Evolutionary conservation across 352 stramenopile genomes (phyloP).

Genomic region (Globisporangium middletonii): DNA sequence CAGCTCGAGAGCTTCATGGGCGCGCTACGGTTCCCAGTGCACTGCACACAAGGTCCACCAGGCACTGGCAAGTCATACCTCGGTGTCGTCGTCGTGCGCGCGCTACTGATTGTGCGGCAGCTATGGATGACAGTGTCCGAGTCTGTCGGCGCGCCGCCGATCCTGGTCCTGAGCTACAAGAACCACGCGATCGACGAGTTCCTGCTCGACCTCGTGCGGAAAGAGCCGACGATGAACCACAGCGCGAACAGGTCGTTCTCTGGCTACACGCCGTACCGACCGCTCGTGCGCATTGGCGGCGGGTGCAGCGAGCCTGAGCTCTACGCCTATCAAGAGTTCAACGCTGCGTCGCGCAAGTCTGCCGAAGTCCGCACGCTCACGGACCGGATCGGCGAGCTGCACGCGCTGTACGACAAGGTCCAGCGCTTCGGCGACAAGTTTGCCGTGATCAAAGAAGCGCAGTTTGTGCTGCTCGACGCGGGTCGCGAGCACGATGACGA

Average conservation of each 20-base stretch:
- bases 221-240: conserved; percentile 32
- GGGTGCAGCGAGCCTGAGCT: conserved; percentile 58
- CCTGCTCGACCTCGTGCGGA: conserved; percentile 63
- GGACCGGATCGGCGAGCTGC: conserved; percentile 22
- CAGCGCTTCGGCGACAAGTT: conserved; percentile 8
- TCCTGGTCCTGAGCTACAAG: conserved; percentile 85
- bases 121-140: conserved; percentile 64
- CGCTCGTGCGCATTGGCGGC: conserved; percentile 57
- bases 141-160: conserved; percentile 63
- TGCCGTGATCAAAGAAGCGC: conserved; percentile 9
- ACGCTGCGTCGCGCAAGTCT: conserved; percentile 6
- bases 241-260: conserved; percentile 14
- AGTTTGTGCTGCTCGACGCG: conserved; percentile 9
- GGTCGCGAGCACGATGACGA: background rate
- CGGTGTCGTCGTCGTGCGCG: conserved; percentile 74
- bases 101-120: conserved; percentile 65
- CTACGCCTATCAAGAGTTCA: conserved; percentile 34
- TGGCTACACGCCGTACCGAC: conserved; percentile 21
- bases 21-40: conserved; percentile 70
- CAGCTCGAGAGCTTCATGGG: conserved; percentile 72
- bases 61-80: conserved; percentile 90
- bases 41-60: conserved; percentile 83
- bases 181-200: conserved; percentile 89
- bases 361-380: conserved; percentile 17
- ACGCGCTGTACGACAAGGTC: conserved; percentile 22